Evolutionary conservation across 2,329 filamentous ascomycete genomes (phyloP).

Genomic region (Fusarium luffae): DNA sequence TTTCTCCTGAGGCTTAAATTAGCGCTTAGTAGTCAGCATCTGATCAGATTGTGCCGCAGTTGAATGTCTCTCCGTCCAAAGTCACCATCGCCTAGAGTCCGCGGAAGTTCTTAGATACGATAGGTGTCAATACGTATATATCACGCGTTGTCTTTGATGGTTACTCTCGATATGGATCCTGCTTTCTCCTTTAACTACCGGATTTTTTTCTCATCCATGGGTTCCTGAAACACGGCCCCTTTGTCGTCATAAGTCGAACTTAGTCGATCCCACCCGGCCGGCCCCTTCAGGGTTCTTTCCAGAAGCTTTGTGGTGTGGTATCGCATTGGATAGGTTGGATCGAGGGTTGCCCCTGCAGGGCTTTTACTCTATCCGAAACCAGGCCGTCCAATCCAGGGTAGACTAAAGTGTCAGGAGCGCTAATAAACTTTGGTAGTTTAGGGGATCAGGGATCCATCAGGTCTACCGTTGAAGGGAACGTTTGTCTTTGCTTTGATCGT

Average conservation of each 20-base stretch:
- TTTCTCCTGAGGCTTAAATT: not conserved
- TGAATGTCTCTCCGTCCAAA: not conserved
- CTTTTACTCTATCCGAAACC: constrained; percentile 20
- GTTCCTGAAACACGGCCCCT: constrained; percentile 23
- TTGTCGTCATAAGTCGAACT: constrained; percentile 21
- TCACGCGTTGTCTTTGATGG: not conserved
- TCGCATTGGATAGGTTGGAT: not conserved
- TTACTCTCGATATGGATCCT: constrained; percentile 7
- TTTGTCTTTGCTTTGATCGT: not conserved
- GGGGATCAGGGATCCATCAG: constrained; percentile 11
- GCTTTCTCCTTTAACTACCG: constrained; percentile 10
- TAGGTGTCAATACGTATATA: not conserved
- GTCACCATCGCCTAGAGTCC: not conserved
- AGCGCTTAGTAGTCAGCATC: not conserved
- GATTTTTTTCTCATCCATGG: constrained; percentile 17
- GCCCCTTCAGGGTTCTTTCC: constrained; percentile 14
- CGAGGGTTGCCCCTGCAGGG: not conserved
- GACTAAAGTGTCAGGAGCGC: constrained; percentile 2
- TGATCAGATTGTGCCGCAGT: constrained; percentile 16
- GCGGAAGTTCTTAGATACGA: not conserved
- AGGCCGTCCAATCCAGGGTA: constrained; percentile 2
- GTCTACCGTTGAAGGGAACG: constrained; percentile 18
- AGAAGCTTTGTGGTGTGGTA: constrained; percentile 19
- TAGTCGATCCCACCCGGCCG: constrained; percentile 25
- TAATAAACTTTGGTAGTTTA: constrained; percentile 17